These are phyloP conservation scores for Hanseniaspora taiwanica DNA, from an alignment of 805 yeast species.

Conservation along the genomic window DNA sequence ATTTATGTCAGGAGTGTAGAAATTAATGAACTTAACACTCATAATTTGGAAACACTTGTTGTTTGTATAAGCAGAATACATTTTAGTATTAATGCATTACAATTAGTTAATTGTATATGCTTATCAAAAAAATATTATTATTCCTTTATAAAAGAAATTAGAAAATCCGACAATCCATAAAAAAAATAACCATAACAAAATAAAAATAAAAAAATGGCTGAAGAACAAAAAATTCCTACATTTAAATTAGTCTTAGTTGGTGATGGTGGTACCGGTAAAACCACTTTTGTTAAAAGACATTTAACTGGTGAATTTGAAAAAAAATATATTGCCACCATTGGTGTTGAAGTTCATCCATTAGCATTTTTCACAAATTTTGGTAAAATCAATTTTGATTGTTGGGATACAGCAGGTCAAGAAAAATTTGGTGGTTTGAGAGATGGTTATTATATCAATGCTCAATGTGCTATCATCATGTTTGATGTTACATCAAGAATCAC, in stretches of 20 bases:
- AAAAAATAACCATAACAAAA: not conserved
- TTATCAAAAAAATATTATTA: too few species aligned
- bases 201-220: conserved; percentile 2
- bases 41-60: too few species aligned
- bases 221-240: conserved; percentile 58
- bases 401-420: conserved; percentile 99
- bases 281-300: conserved; percentile 99
- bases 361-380: conserved; percentile 97
- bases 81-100: too few species aligned
- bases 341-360: conserved; percentile 98
- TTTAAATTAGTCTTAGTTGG: conserved; percentile 98
- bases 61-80: too few species aligned
- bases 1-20: too few species aligned
- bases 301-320: conserved; percentile 98
- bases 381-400: conserved; percentile 96
- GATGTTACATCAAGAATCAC: conserved; percentile 99
- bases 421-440: conserved; percentile 99
- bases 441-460: conserved; percentile 98
- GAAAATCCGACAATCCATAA: too few species aligned
- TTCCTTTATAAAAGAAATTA: too few species aligned
- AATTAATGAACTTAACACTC: too few species aligned
- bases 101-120: too few species aligned
- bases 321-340: conserved; percentile 96
- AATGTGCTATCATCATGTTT: conserved; percentile 99
- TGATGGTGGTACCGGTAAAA: conserved; percentile 99